phyloP scores from a whole-genome alignment of 345 rosid species.

The Rubroshorea leprosula region DNA sequence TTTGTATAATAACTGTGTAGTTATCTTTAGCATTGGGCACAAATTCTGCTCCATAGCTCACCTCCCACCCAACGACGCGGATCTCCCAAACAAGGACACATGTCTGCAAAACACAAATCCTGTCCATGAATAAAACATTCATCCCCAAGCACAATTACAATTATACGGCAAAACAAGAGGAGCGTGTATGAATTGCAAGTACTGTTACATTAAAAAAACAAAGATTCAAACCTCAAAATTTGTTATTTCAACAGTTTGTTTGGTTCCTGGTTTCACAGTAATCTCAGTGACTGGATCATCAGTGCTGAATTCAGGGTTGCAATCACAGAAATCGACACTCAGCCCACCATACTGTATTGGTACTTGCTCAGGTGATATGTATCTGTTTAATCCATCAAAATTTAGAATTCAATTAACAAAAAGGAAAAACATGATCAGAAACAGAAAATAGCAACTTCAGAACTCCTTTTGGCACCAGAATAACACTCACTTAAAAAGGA shows the following conservation, averaged over 20 bases:
- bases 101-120: constrained; percentile 36
- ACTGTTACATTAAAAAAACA: background rate
- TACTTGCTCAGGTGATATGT: constrained; percentile 77
- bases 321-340: constrained; percentile 74
- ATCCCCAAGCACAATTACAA: background rate
- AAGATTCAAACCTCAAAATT: constrained; percentile 59
- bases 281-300: constrained; percentile 71
- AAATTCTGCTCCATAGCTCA: constrained; percentile 76
- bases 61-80: constrained; percentile 92
- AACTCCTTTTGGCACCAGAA: too few relatives aligned
- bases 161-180: background rate
- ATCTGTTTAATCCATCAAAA: constrained; percentile 33
- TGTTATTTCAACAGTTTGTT: constrained; percentile 82
- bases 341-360: constrained; percentile 87
- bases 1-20: constrained; percentile 66
- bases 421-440: background rate
- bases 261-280: constrained; percentile 66
- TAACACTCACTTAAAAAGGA: constrained; percentile 67
- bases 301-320: constrained; percentile 65
- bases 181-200: background rate
- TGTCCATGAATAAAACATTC: background rate
- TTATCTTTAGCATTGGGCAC: constrained; percentile 61
- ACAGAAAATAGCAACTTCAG: background rate
- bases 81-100: constrained; percentile 79
- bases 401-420: background rate